These are phyloP conservation scores for Malassezia sp. DNA, from an alignment of 1,284 basidiomycete species.

Conservation along the genomic window DNA sequence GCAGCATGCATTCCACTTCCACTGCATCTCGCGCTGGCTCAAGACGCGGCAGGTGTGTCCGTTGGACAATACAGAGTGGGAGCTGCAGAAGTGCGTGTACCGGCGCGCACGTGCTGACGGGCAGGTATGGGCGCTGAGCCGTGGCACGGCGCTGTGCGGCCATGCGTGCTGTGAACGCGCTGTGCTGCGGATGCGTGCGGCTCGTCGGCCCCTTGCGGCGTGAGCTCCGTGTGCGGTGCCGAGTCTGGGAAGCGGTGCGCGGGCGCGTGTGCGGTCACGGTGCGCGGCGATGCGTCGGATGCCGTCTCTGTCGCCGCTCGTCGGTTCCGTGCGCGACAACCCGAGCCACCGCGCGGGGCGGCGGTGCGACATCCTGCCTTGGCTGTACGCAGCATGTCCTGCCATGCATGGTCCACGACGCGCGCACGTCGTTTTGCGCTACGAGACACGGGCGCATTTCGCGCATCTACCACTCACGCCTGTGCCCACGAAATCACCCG, in stretches of 20 bases:
- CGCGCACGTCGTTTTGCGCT: too few species aligned
- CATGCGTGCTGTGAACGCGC: not conserved
- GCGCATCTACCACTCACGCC: too few species aligned
- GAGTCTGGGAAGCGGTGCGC: too few species aligned
- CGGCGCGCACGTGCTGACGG: not conserved
- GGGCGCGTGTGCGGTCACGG: too few species aligned
- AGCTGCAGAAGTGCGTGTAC: conserved; percentile 68
- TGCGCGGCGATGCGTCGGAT: too few species aligned
- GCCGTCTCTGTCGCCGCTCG: too few species aligned
- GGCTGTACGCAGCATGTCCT: too few species aligned
- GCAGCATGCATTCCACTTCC: conserved; percentile 99
- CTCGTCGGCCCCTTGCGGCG: conserved; percentile 10
- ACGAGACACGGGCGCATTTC: too few species aligned
- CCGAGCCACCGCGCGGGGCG: too few species aligned
- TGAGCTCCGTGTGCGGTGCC: conserved; percentile 11
- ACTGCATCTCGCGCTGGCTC: conserved; percentile 98
- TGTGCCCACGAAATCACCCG: conserved; percentile 19
- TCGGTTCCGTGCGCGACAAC: too few species aligned
- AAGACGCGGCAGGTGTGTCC: conserved; percentile 99
- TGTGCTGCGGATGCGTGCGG: not conserved
- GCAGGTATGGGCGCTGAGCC: conserved; percentile 10
- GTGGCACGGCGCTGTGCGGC: not conserved
- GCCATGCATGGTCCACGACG: too few species aligned
- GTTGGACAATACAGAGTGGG: conserved; percentile 80
- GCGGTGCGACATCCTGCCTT: too few species aligned